These are phyloP conservation scores for Fusarium oligoseptatum DNA, from an alignment of 2,329 filamentous ascomycete genomes.

Conservation along the genomic window DNA sequence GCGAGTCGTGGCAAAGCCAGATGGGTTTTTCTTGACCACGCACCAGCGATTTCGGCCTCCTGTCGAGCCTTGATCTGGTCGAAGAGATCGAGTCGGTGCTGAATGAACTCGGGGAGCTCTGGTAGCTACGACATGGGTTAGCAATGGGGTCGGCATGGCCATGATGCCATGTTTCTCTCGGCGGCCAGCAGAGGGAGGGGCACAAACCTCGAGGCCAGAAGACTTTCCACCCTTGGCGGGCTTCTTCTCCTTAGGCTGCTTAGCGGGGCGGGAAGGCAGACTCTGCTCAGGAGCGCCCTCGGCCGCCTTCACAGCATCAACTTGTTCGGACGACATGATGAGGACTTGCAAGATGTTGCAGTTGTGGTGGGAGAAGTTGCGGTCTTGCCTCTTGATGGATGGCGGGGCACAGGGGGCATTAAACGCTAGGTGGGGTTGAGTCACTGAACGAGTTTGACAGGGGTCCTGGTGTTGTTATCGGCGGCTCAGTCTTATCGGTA, in stretches of 20 bases:
- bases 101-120: slow-evolving; percentile 79
- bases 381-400: slow-evolving; percentile 31
- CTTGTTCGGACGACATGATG: slow-evolving; percentile 56
- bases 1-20: slow-evolving; percentile 3
- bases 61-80: slow-evolving; percentile 88
- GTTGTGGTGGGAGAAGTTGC: slow-evolving; percentile 46
- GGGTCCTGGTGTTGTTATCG: slow-evolving; percentile 1
- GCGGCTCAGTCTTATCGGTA: slow-evolving; percentile 7
- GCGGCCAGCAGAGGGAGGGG: slow-evolving; percentile 13
- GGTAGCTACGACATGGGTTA: slow-evolving; percentile 50
- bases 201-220: slow-evolving; percentile 64
- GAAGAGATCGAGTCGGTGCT: slow-evolving; percentile 88
- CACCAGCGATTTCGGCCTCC: slow-evolving; percentile 76
- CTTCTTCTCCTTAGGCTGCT: slow-evolving; percentile 55
- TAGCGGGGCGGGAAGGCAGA: slow-evolving; percentile 53
- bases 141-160: slow-evolving; percentile 16
- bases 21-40: slow-evolving; percentile 35
- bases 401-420: slow-evolving; percentile 51
- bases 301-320: slow-evolving; percentile 51
- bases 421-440: slow-evolving; percentile 54
- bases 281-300: slow-evolving; percentile 52
- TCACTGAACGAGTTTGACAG: slow-evolving; percentile 41
- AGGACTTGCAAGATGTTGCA: slow-evolving; percentile 33
- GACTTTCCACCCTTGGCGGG: slow-evolving; percentile 70
- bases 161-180: slow-evolving; percentile 11